Conservation (phyloP, 192 early-diverging fungal genomes). For the Mortierella hygrophila region DNA sequence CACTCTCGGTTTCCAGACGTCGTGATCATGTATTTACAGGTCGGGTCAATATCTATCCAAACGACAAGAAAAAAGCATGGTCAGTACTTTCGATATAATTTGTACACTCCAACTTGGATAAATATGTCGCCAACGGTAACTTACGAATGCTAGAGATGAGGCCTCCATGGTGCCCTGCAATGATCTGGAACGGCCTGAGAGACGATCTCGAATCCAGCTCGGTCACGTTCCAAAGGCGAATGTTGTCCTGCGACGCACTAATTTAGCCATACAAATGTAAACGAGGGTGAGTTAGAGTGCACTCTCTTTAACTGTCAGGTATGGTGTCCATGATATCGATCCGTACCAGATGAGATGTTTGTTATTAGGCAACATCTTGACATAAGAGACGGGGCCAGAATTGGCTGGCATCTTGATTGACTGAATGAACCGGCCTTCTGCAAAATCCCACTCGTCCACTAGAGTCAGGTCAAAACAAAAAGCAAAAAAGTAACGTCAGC, state of each 20-base stretch:
- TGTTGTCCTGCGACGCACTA: slow-evolving; percentile 92
- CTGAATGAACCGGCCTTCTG: slow-evolving; percentile 71
- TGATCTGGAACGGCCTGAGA: slow-evolving; percentile 80
- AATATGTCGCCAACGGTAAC: slow-evolving; percentile 10
- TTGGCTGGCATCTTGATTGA: slow-evolving; percentile 86
- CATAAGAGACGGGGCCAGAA: slow-evolving; percentile 89
- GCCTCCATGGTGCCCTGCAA: slow-evolving; percentile 95
- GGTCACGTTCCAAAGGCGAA: slow-evolving; percentile 90
- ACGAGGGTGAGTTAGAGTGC: neutral
- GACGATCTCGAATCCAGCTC: slow-evolving; percentile 56
- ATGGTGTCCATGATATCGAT: neutral
- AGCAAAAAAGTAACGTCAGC: neutral
- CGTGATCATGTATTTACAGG: slow-evolving; percentile 87
- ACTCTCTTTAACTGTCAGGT: neutral
- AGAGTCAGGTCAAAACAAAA: neutral
- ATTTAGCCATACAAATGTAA: neutral
- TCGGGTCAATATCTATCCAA: slow-evolving; percentile 75
- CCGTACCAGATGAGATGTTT: slow-evolving; percentile 86
- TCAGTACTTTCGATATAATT: neutral
- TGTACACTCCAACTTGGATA: neutral
- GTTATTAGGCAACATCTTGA: slow-evolving; percentile 82
- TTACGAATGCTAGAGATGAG: slow-evolving; percentile 81
- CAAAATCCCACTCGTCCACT: slow-evolving; percentile 94
- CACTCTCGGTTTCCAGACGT: slow-evolving; percentile 96
- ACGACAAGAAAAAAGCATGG: neutral